Evolutionary conservation across 225 moss, liverwort and hornwort species (phyloP).

Genomic region (Rhytidiadelphus loreus): DNA sequence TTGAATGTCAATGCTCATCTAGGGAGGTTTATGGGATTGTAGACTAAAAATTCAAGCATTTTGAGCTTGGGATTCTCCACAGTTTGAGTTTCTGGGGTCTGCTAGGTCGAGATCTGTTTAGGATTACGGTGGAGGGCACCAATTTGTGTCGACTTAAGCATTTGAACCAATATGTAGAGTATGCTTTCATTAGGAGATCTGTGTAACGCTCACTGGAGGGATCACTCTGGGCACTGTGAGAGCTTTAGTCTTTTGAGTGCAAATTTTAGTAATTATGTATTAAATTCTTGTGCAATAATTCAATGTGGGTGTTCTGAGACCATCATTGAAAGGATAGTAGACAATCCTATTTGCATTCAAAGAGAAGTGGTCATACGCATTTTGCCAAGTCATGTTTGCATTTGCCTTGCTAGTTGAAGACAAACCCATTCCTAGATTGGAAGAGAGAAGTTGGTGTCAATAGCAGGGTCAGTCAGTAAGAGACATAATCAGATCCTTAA

Average conservation of each 20-base stretch:
- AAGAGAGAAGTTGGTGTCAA: neutral
- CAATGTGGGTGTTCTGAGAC: neutral
- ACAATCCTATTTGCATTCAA: neutral
- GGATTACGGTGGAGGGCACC: neutral
- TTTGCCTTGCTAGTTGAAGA: neutral
- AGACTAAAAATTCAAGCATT: neutral
- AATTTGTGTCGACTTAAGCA: neutral
- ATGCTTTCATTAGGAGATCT: neutral
- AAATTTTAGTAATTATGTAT: neutral
- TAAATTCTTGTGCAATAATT: neutral
- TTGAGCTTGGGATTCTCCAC: neutral
- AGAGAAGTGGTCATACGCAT: too few relatives aligned
- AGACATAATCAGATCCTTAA: neutral
- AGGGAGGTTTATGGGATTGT: neutral
- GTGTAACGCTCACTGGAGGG: neutral
- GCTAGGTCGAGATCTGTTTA: too few relatives aligned
- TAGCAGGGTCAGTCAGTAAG: neutral
- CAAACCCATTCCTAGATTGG: neutral
- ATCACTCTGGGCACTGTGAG: neutral
- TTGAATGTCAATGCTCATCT: neutral
- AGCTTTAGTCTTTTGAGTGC: neutral
- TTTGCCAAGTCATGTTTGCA: neutral
- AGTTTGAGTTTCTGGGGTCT: neutral
- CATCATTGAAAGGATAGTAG: neutral
- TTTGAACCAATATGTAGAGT: neutral